These are phyloP conservation scores for Tulasnella sp. DNA, from an alignment of 768 basidiomycete genomes.

Conservation along the genomic window DNA sequence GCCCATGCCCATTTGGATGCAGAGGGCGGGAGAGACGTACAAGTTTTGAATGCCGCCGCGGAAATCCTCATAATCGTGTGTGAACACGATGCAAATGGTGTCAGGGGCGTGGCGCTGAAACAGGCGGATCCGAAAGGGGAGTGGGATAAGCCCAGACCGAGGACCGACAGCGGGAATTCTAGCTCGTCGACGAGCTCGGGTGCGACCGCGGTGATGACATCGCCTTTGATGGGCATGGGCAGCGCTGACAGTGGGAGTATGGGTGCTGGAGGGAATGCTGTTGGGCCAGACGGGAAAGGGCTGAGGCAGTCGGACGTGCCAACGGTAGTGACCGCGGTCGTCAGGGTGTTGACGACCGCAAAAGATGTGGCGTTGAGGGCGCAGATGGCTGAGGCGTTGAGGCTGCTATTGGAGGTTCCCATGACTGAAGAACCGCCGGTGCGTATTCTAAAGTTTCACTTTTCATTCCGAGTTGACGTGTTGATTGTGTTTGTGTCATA, in stretches of 20 bases:
- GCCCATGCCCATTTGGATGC: no score
- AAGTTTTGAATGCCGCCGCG: constrained; percentile 70
- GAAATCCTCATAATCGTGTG: constrained; percentile 76
- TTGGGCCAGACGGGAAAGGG: constrained; percentile 6
- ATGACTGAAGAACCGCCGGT: constrained; percentile 24
- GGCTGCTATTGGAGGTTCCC: constrained; percentile 70
- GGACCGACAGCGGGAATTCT: not conserved
- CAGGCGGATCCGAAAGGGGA: constrained; percentile 37
- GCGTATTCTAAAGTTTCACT: constrained; percentile 20
- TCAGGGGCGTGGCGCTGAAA: constrained; percentile 72
- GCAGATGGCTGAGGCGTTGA: constrained; percentile 80
- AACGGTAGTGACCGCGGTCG: constrained; percentile 11
- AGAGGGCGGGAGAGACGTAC: constrained; percentile 25
- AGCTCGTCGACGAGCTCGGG: not conserved
- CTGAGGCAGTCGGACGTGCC: constrained; percentile 6
- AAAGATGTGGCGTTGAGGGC: constrained; percentile 78
- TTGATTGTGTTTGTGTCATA: not conserved
- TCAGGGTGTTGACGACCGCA: constrained; percentile 12
- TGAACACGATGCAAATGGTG: constrained; percentile 84
- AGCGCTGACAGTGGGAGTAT: not conserved
- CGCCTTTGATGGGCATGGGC: not conserved
- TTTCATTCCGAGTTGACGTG: constrained; percentile 19
- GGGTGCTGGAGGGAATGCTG: not conserved
- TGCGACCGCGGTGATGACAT: not conserved
- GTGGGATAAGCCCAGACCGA: constrained; percentile 1